Base-by-base conservation (phyloP, 169 alveolate genomes). In the Toxoplasma gondii region DNA sequence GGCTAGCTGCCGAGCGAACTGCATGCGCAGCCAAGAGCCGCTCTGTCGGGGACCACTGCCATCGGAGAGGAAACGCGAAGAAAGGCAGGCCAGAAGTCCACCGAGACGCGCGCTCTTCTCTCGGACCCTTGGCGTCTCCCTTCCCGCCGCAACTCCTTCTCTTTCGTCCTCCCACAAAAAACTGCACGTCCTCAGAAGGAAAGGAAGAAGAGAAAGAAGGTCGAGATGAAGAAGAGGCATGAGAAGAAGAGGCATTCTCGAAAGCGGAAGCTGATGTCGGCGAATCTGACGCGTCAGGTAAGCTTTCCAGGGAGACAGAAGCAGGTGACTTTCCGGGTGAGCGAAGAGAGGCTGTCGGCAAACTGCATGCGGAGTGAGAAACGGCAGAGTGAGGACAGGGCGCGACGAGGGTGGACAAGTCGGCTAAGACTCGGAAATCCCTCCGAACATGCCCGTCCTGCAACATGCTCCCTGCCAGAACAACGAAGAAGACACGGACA, bases 11-110 rank as follows among this genome's bases (percentile, higher is more conserved):
- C 74, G 24, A 16, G 74, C 74, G 74, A 16, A 19, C 74, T 31
- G 74, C 74, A 16, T 27, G 74, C n/a, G 74, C 9, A 19, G 86
- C 86, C 39, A 78, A 38, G 44, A 78, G 44, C 45, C 86, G 86
- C 24, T 78, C 86, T 0, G n/a, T n/a, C 22, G 86, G 86, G 22
- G 86, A 78, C 43, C 44, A 19, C 29, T 45, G 49, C 86, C 86
- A 78, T 12, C 86, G 86, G 29, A 78, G 86, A n/a, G 86, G 49
- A n/a, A n/a, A 10, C 39, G 86, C 86, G 86, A 78, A 78, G n/a
- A 9, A 31, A 4, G 86, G 86, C 86, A 78, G n/a, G 45, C n/a
- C 86, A 31, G 39, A 10, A 4, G 45, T 78, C 86, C 86, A 78
- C 43, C 19, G 34, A 34, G 38, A 17, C 58, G 58, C 58, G 58